Evolutionary conservation across 305 asterid genomes (phyloP).

Genomic region (Caryopteris hybrid): DNA sequence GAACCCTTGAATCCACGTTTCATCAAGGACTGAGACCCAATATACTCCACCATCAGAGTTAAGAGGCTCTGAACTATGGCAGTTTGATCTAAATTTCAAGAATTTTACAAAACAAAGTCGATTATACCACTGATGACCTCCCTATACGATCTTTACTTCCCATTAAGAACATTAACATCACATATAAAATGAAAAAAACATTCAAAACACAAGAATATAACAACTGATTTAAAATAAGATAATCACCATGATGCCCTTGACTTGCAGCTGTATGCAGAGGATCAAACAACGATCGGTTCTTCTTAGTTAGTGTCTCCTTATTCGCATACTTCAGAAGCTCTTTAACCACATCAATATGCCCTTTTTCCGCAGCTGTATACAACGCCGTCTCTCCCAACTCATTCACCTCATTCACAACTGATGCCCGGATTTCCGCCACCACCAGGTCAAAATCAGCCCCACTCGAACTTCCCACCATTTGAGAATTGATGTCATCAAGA

Average conservation of each 20-base stretch:
- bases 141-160: not conserved
- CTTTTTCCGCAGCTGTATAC: constrained; percentile 54
- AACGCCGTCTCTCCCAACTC: constrained; percentile 61
- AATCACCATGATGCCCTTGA: constrained; percentile 57
- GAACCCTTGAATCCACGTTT: not conserved
- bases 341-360: constrained; percentile 53
- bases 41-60: not conserved
- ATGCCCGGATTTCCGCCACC: constrained; percentile 59
- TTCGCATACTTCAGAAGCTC: constrained; percentile 53
- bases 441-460: constrained; percentile 44
- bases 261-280: constrained; percentile 60
- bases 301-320: constrained; percentile 46
- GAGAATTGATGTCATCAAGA: constrained; percentile 45
- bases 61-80: not conserved
- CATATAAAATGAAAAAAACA: not conserved
- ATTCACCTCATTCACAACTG: constrained; percentile 48
- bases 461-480: constrained; percentile 44
- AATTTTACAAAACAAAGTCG: not conserved
- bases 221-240: constrained; percentile 9
- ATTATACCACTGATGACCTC: not conserved
- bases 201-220: not conserved
- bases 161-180: not conserved
- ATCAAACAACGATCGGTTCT: constrained; percentile 47
- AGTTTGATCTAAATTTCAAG: not conserved
- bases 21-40: not conserved